phyloP scores from a whole-genome alignment of 139 green algal species.

The Picochlorum sp. region DNA sequence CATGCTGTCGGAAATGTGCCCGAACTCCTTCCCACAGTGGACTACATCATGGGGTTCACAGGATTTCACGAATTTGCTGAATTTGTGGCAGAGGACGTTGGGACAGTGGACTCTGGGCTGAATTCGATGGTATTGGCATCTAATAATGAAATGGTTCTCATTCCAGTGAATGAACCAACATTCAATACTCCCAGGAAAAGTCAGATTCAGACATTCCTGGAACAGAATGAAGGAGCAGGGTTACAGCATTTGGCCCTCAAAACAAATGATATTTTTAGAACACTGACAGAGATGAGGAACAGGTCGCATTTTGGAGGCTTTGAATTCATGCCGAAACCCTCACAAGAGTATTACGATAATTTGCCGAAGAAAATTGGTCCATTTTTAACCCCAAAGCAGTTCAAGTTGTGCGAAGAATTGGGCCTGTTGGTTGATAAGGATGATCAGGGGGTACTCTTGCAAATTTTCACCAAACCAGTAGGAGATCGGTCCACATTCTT shows the following conservation, averaged over 20 bases:
- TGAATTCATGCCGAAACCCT: constrained; percentile 81
- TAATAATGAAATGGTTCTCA: constrained; percentile 92
- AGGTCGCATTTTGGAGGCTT: constrained; percentile 59
- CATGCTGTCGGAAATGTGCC: constrained; percentile 93
- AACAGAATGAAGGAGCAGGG: constrained; percentile 94
- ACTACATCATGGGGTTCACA: constrained; percentile 67
- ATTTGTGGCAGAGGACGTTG: constrained; percentile 93
- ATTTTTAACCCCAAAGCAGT: constrained; percentile 57
- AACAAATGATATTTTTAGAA: constrained; percentile 88
- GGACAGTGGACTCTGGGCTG: constrained; percentile 84
- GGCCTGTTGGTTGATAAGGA: constrained; percentile 93
- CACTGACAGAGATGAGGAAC: constrained; percentile 61
- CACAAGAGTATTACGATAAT: constrained; percentile 74
- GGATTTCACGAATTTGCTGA: constrained; percentile 97
- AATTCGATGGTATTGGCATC: constrained; percentile 87
- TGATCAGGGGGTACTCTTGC: constrained; percentile 93
- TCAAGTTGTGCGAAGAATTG: constrained; percentile 71
- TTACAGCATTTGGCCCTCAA: constrained; percentile 97
- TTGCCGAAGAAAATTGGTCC: constrained; percentile 55
- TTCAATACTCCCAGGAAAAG: constrained; percentile 71
- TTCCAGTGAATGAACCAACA: constrained; percentile 96
- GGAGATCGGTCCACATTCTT: constrained; percentile 88
- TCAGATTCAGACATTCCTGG: constrained; percentile 90
- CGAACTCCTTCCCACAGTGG: constrained; percentile 58
- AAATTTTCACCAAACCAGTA: constrained; percentile 88